Percentiles rank a stretch among this genome's conserved stretches.
Evolutionary conservation across 2,329 filamentous ascomycete species (phyloP).

Genomic region (Biscogniauxia marginata): DNA sequence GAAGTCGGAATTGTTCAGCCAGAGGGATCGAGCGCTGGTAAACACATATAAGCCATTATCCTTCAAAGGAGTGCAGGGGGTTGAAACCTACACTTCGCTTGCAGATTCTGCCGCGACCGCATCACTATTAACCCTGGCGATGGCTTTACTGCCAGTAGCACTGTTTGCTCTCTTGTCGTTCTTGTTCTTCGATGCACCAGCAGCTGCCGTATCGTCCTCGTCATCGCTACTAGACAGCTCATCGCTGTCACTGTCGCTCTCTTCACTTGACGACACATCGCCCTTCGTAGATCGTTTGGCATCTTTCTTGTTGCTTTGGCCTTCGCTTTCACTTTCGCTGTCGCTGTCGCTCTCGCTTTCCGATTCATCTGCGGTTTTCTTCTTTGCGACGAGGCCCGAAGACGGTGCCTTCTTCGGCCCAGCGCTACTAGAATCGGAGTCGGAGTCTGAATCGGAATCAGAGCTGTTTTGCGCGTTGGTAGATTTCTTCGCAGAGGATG

Average conservation of each 20-base stretch:
- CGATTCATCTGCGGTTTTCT: conserved; percentile 10
- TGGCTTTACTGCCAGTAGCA: conserved; percentile 9
- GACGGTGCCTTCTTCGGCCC: conserved; percentile 12
- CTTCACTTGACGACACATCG: not conserved
- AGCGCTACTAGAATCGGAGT: conserved; percentile 16
- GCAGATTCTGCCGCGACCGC: conserved; percentile 11
- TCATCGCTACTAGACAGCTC: not conserved
- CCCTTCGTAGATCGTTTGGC: not conserved
- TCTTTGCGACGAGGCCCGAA: conserved; percentile 26
- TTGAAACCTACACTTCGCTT: conserved; percentile 23
- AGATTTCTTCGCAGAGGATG: conserved; percentile 14
- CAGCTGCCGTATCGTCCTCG: conserved; percentile 14
- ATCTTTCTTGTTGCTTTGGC: not conserved
- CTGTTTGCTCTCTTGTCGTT: conserved; percentile 3
- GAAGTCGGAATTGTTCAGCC: conserved; percentile 53
- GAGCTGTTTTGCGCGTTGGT: conserved; percentile 22
- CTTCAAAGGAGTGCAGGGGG: not conserved
- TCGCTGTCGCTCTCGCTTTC: conserved; percentile 35
- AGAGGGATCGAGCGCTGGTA: conserved; percentile 31
- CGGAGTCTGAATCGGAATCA: conserved; percentile 16
- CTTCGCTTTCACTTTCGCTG: conserved; percentile 16
- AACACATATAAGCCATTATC: not conserved
- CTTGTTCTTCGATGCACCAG: conserved; percentile 2
- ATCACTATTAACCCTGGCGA: conserved; percentile 20
- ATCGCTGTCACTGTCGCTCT: conserved; percentile 3